These are phyloP conservation scores for Ceratobasidium sp. DNA, from an alignment of 1,284 basidiomycete genomes.

Conservation along the genomic window DNA sequence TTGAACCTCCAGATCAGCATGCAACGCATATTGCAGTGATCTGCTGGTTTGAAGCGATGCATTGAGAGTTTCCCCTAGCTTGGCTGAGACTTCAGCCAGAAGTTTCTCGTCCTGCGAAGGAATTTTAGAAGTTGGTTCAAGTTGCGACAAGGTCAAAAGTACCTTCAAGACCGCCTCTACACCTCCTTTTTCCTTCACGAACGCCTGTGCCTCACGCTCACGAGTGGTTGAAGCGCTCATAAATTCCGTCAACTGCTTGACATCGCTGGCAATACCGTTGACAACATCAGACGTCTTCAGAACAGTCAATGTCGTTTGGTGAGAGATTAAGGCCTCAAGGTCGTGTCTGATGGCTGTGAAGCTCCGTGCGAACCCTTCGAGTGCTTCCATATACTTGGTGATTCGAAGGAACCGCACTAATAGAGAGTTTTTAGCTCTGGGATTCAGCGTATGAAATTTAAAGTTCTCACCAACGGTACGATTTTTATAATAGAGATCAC, in stretches of 20 bases:
- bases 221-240: constrained; percentile 37
- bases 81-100: constrained; percentile 19
- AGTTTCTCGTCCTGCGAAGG: constrained; percentile 14
- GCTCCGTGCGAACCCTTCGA: constrained; percentile 5
- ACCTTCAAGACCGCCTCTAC: constrained; percentile 34
- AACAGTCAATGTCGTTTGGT: constrained; percentile 25
- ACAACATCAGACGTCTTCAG: constrained; percentile 25
- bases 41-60: constrained; percentile 22
- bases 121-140: neutral
- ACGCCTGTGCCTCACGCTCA: constrained; percentile 22
- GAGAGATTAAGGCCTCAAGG: constrained; percentile 19
- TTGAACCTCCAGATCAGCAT: constrained; percentile 27
- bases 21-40: constrained; percentile 25
- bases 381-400: constrained; percentile 7
- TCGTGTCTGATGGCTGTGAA: constrained; percentile 22
- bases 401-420: constrained; percentile 22
- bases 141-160: neutral
- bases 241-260: constrained; percentile 20
- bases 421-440: neutral
- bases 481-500: constrained; percentile 39
- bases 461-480: constrained; percentile 27
- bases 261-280: constrained; percentile 20
- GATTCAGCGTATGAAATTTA: neutral
- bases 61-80: constrained; percentile 24
- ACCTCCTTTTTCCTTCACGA: constrained; percentile 26